These are phyloP conservation scores for Cryptosporidium muris DNA, from an alignment of 169 alveolate genomes.

Conservation along the genomic window DNA sequence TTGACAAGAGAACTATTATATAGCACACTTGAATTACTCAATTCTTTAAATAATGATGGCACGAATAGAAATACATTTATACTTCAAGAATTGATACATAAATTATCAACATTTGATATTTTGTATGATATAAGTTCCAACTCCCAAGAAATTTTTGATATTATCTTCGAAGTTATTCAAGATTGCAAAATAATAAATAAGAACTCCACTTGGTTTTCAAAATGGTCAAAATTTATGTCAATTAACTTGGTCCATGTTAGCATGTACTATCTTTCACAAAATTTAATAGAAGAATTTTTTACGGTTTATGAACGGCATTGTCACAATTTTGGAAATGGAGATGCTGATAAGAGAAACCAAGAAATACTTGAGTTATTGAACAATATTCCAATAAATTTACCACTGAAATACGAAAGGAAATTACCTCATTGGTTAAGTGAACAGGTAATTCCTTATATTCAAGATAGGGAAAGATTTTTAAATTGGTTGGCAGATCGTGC, in stretches of 20 bases:
- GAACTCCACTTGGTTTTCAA: slow-evolving; percentile 3
- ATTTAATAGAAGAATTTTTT: slow-evolving; percentile 52
- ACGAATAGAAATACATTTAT: not conserved
- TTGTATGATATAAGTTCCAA: slow-evolving; percentile 3
- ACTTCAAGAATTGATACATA: slow-evolving; percentile 17
- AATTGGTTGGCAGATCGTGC: slow-evolving; percentile 68
- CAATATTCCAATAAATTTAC: slow-evolving; percentile 35
- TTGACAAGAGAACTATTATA: too few relatives aligned
- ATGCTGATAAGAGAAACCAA: slow-evolving; percentile 23
- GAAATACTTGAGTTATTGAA: slow-evolving; percentile 13
- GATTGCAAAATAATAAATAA: not conserved
- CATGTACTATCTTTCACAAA: slow-evolving; percentile 21
- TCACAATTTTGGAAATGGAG: slow-evolving; percentile 26
- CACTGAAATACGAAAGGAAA: slow-evolving; percentile 42
- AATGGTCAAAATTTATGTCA: slow-evolving; percentile 14
- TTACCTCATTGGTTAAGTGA: slow-evolving; percentile 49
- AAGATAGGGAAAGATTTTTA: slow-evolving; percentile 22
- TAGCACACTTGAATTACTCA: too few relatives aligned
- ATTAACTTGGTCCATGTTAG: slow-evolving; percentile 30
- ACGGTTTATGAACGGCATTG: slow-evolving; percentile 30
- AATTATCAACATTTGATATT: slow-evolving; percentile 22
- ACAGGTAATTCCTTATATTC: slow-evolving; percentile 52
- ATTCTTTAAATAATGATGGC: too few relatives aligned
- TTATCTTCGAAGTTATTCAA: not conserved
- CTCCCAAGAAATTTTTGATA: slow-evolving; percentile 4